These are phyloP conservation scores for Vitis riparia DNA, from an alignment of 164 flowering plant genomes.

Conservation along the genomic window DNA sequence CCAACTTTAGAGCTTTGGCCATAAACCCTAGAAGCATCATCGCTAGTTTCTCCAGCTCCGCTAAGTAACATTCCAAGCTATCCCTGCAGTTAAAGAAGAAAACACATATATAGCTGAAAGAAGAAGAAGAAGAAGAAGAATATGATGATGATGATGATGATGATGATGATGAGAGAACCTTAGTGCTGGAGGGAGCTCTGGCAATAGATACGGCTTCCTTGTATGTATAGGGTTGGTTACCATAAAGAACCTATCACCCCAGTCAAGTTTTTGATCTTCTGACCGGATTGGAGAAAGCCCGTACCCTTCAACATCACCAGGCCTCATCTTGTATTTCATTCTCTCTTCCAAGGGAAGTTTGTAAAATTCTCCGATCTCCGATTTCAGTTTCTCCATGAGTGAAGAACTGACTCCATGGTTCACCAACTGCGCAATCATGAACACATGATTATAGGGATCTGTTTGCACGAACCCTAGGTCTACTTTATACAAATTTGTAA, in stretches of 20 bases:
- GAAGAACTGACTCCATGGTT: conserved; percentile 39
- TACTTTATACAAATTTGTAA: too few species aligned
- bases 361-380: conserved; percentile 30
- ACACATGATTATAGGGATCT: background rate
- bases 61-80: too few species aligned
- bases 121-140: too few species aligned
- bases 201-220: conserved; percentile 28
- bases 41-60: too few species aligned
- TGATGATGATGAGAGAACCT: conserved; percentile 10
- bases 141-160: background rate
- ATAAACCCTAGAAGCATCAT: too few species aligned
- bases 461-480: too few species aligned
- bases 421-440: conserved; percentile 24
- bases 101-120: too few species aligned
- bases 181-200: conserved; percentile 32
- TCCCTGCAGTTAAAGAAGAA: too few species aligned
- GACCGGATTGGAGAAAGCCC: conserved; percentile 23
- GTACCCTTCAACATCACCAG: conserved; percentile 43
- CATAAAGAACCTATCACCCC: conserved; percentile 21
- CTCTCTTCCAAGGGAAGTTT: conserved; percentile 42
- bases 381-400: conserved; percentile 30
- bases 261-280: conserved; percentile 19
- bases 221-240: conserved; percentile 15
- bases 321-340: conserved; percentile 22
- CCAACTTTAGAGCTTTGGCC: too few species aligned